Conservation (phyloP, 805 yeast species). For the Saccharomycopsis fermentans region DNA sequence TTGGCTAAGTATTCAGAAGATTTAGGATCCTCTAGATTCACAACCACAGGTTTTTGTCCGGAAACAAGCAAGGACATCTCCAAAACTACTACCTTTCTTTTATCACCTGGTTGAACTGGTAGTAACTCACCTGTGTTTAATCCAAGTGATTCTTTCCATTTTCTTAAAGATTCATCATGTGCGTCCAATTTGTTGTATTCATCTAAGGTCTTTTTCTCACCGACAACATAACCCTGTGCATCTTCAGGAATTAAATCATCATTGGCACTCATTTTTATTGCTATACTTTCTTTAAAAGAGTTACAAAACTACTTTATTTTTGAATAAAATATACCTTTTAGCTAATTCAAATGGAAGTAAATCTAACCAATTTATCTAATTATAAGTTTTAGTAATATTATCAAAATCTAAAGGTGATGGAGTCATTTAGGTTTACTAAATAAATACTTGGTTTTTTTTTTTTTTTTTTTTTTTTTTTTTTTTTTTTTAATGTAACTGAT, state of each 20-base stretch:
- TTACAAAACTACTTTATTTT: too few species aligned
- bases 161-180: constrained; percentile 79
- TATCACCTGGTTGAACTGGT: constrained; percentile 63
- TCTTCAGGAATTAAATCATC: constrained; percentile 57
- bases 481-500: background rate
- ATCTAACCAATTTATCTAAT: too few species aligned
- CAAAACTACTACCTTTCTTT: constrained; percentile 66
- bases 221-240: constrained; percentile 46
- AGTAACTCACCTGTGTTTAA: constrained; percentile 47
- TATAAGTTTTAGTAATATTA: too few species aligned
- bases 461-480: too few species aligned
- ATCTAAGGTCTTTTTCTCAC: constrained; percentile 61
- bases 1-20: constrained; percentile 48
- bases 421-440: too few species aligned
- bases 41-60: constrained; percentile 56
- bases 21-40: constrained; percentile 55
- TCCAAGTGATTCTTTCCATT: constrained; percentile 88
- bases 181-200: constrained; percentile 81
- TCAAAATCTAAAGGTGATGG: too few species aligned
- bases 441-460: too few species aligned
- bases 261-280: constrained; percentile 22
- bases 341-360: too few species aligned
- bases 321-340: background rate
- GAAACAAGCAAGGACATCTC: constrained; percentile 65
- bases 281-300: too few species aligned